Percentiles rank a stretch among this genome's conserved stretches.
Conservation (phyloP, 106 monocot genomes). For the Dendrobium chrysotoxum region DNA sequence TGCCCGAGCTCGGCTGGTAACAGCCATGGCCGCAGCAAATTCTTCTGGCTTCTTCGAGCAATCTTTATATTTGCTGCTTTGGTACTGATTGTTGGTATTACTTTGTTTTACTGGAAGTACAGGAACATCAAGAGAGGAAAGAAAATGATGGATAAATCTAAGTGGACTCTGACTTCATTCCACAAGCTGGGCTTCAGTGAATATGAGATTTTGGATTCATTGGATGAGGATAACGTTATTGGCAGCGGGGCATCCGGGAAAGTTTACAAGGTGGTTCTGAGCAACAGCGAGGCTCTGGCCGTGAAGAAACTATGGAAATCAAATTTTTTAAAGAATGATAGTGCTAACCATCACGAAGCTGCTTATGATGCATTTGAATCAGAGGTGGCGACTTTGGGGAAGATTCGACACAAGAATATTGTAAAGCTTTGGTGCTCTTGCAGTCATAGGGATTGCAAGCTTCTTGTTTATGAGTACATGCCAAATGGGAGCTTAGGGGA, state of each 20-base stretch:
- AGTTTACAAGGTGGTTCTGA: constrained; percentile 36
- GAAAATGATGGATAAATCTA: constrained; percentile 21
- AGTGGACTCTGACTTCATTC: constrained; percentile 66
- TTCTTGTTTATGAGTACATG: constrained; percentile 29
- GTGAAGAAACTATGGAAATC: constrained; percentile 36
- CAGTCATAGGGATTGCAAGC: constrained; percentile 11
- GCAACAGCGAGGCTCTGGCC: constrained; percentile 26
- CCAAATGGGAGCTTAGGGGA: constrained; percentile 27
- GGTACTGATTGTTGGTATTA: constrained; percentile 23
- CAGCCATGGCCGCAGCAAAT: background rate
- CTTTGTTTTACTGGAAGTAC: constrained; percentile 26
- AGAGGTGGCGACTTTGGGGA: constrained; percentile 13
- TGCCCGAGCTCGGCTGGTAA: constrained; percentile 22
- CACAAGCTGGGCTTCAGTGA: constrained; percentile 51
- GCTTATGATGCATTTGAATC: constrained; percentile 12
- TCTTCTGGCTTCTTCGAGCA: constrained; percentile 30
- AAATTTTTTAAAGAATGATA: background rate
- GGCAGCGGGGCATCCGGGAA: constrained; percentile 38
- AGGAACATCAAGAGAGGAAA: constrained; percentile 18
- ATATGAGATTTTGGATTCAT: constrained; percentile 21
- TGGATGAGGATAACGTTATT: constrained; percentile 38
- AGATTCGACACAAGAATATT: constrained; percentile 24
- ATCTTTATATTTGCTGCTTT: constrained; percentile 22
- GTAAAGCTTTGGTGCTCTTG: constrained; percentile 20
- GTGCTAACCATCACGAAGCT: background rate